Evolutionary conservation across 2,329 filamentous ascomycete genomes (phyloP).

Genomic region (Thielaviopsis ethacetica): DNA sequence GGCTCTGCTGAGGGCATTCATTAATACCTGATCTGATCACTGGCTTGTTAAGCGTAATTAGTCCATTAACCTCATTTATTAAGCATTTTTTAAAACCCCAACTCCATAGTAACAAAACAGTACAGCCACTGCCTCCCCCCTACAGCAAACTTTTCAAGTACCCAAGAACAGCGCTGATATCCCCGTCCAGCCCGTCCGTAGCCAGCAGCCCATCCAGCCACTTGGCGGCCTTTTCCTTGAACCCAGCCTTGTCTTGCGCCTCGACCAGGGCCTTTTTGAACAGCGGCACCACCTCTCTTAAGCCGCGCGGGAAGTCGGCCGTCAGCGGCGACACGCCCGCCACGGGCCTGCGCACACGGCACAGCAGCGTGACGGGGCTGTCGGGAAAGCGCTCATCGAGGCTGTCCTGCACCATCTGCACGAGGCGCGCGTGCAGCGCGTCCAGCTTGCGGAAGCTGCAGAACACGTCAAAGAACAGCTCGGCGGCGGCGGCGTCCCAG

Average conservation of each 20-base stretch:
- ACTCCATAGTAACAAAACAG: background rate
- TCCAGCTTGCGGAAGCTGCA: conserved; percentile 46
- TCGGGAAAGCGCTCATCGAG: conserved; percentile 45
- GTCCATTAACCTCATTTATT: too few relatives aligned
- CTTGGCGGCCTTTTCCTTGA: conserved; percentile 31
- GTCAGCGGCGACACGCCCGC: conserved; percentile 46
- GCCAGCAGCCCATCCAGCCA: conserved; percentile 41
- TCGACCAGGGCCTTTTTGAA: conserved; percentile 36
- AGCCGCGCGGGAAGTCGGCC: conserved; percentile 53
- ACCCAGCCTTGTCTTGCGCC: conserved; percentile 27
- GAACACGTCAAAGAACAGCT: conserved; percentile 69
- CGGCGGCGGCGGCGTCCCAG: conserved; percentile 47
- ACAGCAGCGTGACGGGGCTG: conserved; percentile 48
- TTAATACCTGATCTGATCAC: too few relatives aligned
- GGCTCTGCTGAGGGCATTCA: too few relatives aligned
- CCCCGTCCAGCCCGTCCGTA: conserved; percentile 35
- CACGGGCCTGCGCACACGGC: conserved; percentile 54
- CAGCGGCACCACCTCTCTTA: conserved; percentile 47
- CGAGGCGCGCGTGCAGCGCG: conserved; percentile 38
- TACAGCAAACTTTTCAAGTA: conserved; percentile 26
- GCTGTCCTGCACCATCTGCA: conserved; percentile 55
- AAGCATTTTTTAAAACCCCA: too few relatives aligned
- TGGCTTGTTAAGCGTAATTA: too few relatives aligned
- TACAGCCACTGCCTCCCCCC: background rate
- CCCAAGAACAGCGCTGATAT: conserved; percentile 37